Evolutionary conservation across 495 filamentous ascomycete species (phyloP).

Genomic region (Aspergillus diversus): DNA sequence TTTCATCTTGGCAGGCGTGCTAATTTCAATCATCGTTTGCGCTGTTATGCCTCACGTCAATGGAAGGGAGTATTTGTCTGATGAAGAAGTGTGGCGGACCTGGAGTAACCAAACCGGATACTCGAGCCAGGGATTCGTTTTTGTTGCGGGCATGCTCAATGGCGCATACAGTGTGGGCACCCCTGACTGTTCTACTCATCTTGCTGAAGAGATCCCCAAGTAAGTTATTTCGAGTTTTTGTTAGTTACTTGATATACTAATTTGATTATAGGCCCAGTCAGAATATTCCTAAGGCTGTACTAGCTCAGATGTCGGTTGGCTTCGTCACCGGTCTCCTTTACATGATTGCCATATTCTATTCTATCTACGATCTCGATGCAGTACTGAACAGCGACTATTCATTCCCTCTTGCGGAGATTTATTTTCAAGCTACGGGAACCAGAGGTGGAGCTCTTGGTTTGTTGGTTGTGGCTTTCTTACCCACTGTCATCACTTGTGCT

Average conservation of each 20-base stretch:
- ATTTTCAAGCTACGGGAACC: slow-evolving; percentile 74
- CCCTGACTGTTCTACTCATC: slow-evolving; percentile 73
- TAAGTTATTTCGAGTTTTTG: slow-evolving; percentile 32
- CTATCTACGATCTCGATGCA: slow-evolving; percentile 45
- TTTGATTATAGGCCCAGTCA: slow-evolving; percentile 36
- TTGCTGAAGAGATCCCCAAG: slow-evolving; percentile 80
- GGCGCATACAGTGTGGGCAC: slow-evolving; percentile 85
- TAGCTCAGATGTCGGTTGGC: slow-evolving; percentile 53
- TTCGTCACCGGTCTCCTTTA: slow-evolving; percentile 55
- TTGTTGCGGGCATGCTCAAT: slow-evolving; percentile 81
- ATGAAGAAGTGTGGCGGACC: slow-evolving; percentile 63
- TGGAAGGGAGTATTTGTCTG: slow-evolving; percentile 51
- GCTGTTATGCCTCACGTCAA: slow-evolving; percentile 69
- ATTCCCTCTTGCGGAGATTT: slow-evolving; percentile 80
- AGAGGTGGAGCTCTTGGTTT: slow-evolving; percentile 59
- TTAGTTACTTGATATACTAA: slow-evolving; percentile 3
- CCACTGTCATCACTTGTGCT: slow-evolving; percentile 62
- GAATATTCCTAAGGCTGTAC: slow-evolving; percentile 55
- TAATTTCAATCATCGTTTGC: slow-evolving; percentile 74
- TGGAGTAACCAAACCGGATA: slow-evolving; percentile 73
- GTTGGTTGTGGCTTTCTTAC: slow-evolving; percentile 69
- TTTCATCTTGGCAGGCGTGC: slow-evolving; percentile 67
- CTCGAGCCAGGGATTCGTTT: slow-evolving; percentile 71
- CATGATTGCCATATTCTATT: slow-evolving; percentile 57
- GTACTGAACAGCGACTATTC: slow-evolving; percentile 48